Percentiles rank a stretch among this genome's conserved stretches.
These are phyloP conservation scores for Paracorniculantispora psalliotae DNA, from an alignment of 2,329 filamentous ascomycete genomes.

Conservation along the genomic window DNA sequence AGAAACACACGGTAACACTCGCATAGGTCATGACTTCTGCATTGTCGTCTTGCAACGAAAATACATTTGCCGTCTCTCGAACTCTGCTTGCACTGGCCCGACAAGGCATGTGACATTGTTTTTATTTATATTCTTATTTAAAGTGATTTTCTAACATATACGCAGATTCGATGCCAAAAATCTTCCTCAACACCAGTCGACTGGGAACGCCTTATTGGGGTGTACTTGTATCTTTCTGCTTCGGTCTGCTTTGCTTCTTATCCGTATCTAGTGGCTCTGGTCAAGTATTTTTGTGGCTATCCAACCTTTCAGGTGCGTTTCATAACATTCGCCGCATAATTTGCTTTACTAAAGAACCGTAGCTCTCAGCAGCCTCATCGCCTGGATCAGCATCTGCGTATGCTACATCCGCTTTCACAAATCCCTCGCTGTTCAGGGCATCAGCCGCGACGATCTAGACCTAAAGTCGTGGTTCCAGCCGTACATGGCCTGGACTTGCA, in stretches of 20 bases:
- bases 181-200: conserved; percentile 47
- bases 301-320: conserved; percentile 45
- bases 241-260: conserved; percentile 43
- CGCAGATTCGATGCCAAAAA: conserved; percentile 38
- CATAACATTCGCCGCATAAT: neutral
- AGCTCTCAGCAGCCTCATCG: conserved; percentile 24
- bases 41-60: conserved; percentile 51
- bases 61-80: conserved; percentile 47
- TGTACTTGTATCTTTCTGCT: conserved; percentile 37
- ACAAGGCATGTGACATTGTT: conserved; percentile 29
- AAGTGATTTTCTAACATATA: neutral
- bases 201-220: conserved; percentile 46
- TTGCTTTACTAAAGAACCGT: neutral
- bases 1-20: no score
- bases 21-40: conserved; percentile 40
- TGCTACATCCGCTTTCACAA: conserved; percentile 28
- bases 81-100: conserved; percentile 48
- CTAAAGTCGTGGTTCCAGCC: conserved; percentile 27
- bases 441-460: conserved; percentile 27
- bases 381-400: conserved; percentile 28
- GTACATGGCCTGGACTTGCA: conserved; percentile 38
- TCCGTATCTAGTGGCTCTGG: conserved; percentile 38
- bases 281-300: conserved; percentile 51
- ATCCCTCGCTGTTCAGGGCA: conserved; percentile 35
- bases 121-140: neutral